A percentile compares a stretch with the other conserved stretches of the same genome.
These are phyloP conservation scores for Suhomyces sp. DNA, from an alignment of 805 yeast species.

Conservation along the genomic window DNA sequence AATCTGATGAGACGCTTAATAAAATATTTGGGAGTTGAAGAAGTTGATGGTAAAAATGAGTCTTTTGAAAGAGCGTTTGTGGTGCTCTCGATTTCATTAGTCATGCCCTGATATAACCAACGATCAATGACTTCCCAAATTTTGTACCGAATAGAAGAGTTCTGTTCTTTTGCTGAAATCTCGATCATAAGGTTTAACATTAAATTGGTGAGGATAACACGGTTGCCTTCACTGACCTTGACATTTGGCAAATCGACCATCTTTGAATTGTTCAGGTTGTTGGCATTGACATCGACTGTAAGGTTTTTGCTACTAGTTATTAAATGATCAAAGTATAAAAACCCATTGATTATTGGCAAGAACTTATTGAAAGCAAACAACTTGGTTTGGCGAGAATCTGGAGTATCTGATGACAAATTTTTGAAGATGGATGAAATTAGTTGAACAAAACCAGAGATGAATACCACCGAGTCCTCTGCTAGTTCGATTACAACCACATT, in stretches of 20 bases:
- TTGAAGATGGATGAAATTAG: conserved; percentile 45
- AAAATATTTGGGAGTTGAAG: conserved; percentile 15
- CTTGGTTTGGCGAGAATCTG: conserved; percentile 21
- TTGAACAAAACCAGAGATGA: conserved; percentile 70
- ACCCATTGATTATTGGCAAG: conserved; percentile 31
- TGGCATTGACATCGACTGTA: conserved; percentile 10
- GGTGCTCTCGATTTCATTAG: background rate
- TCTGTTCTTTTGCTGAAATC: conserved; percentile 47
- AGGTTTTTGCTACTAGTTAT: conserved; percentile 17
- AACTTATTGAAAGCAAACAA: conserved; percentile 31
- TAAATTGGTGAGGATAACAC: conserved; percentile 33
- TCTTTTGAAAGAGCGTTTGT: conserved; percentile 3
- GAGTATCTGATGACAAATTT: conserved; percentile 25
- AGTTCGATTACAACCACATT: conserved; percentile 49
- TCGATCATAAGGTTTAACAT: conserved; percentile 49
- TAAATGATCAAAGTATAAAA: conserved; percentile 40
- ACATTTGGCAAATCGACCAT: conserved; percentile 20
- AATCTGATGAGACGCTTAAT: conserved; percentile 15
- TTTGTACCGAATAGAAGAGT: conserved; percentile 34
- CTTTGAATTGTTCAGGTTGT: conserved; percentile 11
- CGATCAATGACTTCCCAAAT: conserved; percentile 71
- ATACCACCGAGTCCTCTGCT: conserved; percentile 76
- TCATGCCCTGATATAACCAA: conserved; percentile 54
- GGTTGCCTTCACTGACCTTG: conserved; percentile 32
- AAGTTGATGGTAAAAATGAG: conserved; percentile 7